Conservation (phyloP, 2,329 filamentous ascomycete genomes). For the Colletotrichum sp. region DNA sequence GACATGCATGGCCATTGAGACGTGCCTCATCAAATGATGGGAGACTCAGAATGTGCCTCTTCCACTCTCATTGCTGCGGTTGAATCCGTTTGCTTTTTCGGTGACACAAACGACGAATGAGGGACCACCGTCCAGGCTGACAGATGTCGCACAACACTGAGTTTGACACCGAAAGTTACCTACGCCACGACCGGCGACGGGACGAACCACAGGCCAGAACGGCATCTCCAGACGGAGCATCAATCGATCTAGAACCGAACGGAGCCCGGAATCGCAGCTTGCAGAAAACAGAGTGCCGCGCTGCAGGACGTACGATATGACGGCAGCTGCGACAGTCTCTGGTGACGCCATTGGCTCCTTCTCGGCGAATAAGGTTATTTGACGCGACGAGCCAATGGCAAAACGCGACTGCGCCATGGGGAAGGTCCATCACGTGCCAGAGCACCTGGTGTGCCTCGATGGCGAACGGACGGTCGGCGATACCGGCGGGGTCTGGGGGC, state of each 20-base stretch:
- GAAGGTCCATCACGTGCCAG: neutral
- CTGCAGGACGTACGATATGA: conserved; percentile 5
- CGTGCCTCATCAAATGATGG: neutral
- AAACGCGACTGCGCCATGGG: neutral
- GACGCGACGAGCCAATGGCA: conserved; percentile 6
- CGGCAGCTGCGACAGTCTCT: neutral
- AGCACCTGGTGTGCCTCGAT: neutral
- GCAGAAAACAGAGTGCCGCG: neutral
- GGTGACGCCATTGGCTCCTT: conserved; percentile 12
- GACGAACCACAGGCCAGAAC: neutral
- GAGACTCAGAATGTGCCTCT: neutral
- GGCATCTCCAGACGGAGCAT: neutral
- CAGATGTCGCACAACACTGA: neutral
- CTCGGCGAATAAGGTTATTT: conserved; percentile 10
- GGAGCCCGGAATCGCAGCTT: neutral
- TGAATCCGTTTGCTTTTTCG: neutral
- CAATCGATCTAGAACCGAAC: neutral
- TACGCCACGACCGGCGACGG: neutral
- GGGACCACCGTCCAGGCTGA: neutral
- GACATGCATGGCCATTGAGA: neutral
- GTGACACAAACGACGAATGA: neutral
- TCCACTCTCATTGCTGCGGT: neutral
- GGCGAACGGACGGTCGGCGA: neutral
- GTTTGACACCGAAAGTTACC: neutral
- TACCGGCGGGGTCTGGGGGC: neutral